phyloP scores from a whole-genome alignment of 2,329 filamentous ascomycete genomes.

The Pseudogymnoascus sp. region DNA sequence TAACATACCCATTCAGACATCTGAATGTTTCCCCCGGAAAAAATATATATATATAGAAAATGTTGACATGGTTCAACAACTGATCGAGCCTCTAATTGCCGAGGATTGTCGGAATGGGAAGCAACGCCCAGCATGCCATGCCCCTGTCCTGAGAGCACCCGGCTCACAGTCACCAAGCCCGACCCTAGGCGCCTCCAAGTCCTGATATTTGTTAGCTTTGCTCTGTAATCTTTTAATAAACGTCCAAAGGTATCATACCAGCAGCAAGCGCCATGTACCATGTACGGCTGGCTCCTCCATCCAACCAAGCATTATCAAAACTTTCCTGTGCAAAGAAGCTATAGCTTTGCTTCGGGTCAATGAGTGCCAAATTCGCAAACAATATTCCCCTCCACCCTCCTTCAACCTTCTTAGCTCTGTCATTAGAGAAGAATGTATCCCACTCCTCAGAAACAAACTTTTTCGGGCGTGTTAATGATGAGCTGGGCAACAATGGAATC shows the following conservation, averaged over 20 bases:
- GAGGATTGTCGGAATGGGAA: neutral
- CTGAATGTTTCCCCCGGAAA: neutral
- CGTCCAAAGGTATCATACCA: constrained; percentile 39
- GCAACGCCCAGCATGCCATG: neutral
- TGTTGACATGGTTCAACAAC: neutral
- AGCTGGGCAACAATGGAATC: constrained; percentile 36
- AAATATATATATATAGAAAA: neutral
- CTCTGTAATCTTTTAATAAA: neutral
- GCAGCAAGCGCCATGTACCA: constrained; percentile 81
- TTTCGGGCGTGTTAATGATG: constrained; percentile 58
- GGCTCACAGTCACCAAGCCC: neutral
- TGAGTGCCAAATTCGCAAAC: constrained; percentile 72
- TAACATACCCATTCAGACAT: neutral
- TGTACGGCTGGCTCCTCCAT: constrained; percentile 75
- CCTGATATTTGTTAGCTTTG: constrained; percentile 1
- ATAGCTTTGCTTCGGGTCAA: constrained; percentile 65
- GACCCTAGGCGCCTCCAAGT: neutral
- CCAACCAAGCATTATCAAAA: constrained; percentile 65
- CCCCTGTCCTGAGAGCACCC: neutral
- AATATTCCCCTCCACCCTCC: constrained; percentile 85
- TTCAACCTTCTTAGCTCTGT: constrained; percentile 55
- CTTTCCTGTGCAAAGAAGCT: constrained; percentile 63
- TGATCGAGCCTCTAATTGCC: neutral
- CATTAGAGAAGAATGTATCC: constrained; percentile 67
- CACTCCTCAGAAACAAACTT: constrained; percentile 79